Evolutionary conservation across 805 yeast genomes (phyloP).

Genomic region (Pichia cabralensis): DNA sequence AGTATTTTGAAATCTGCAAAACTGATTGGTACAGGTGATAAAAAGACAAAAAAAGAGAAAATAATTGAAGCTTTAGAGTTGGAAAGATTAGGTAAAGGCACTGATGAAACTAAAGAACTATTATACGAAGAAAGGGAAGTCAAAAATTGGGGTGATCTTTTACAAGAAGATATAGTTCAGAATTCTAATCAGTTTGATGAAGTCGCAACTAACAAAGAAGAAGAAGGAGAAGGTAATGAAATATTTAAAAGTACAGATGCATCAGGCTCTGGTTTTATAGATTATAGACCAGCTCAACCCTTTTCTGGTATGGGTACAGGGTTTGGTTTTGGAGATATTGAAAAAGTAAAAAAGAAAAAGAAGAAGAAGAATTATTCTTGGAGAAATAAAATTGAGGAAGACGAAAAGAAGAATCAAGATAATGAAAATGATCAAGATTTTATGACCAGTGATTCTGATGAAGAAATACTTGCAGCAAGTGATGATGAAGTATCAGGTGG

Average conservation of each 20-base stretch:
- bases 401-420: constrained; percentile 30
- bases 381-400: constrained; percentile 50
- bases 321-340: constrained; percentile 53
- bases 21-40: constrained; percentile 59
- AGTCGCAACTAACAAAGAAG: constrained; percentile 5
- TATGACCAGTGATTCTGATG: constrained; percentile 22
- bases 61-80: constrained; percentile 65
- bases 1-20: constrained; percentile 62
- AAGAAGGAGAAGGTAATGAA: constrained; percentile 8
- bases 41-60: constrained; percentile 53
- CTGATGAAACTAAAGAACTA: constrained; percentile 49
- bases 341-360: constrained; percentile 30
- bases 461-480: constrained; percentile 16
- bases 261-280: constrained; percentile 43
- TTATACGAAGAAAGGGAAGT: constrained; percentile 61
- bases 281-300: constrained; percentile 52
- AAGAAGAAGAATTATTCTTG: constrained; percentile 58
- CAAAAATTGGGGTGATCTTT: constrained; percentile 46
- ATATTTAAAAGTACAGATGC: constrained; percentile 26
- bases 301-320: constrained; percentile 49
- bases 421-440: constrained; percentile 58
- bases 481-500: constrained; percentile 18
- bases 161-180: constrained; percentile 16
- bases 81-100: constrained; percentile 64
- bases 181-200: too few species aligned